phyloP scores from a whole-genome alignment of 202 grass and related monocot species.

The Dendrocalamus latiflorus region DNA sequence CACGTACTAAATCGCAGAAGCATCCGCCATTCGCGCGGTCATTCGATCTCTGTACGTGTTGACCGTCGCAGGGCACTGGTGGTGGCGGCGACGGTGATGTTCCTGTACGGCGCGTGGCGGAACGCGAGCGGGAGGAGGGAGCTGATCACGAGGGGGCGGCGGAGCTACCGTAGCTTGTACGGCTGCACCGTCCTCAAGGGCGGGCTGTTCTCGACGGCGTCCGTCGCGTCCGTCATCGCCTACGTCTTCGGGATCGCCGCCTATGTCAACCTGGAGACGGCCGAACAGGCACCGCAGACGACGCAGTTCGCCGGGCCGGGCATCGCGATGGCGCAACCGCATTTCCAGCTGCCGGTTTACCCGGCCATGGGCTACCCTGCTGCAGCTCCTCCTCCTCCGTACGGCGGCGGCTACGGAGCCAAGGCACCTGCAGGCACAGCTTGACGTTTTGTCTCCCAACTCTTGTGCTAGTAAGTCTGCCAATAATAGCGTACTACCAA shows the following conservation, averaged over 20 bases:
- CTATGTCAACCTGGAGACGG: background rate
- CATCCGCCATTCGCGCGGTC: background rate
- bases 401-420: background rate
- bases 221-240: background rate
- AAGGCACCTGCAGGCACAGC: background rate
- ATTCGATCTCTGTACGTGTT: background rate
- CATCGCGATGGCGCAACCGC: constrained; percentile 19
- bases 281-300: background rate
- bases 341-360: constrained; percentile 1
- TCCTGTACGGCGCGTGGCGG: no score
- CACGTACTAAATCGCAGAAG: background rate
- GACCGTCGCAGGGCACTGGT: no score
- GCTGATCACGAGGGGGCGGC: no score
- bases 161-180: no score
- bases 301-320: background rate
- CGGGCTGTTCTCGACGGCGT: constrained; percentile 18
- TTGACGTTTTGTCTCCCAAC: no score
- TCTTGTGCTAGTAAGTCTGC: no score
- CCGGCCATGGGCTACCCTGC: background rate
- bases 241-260: background rate
- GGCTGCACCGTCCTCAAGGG: background rate
- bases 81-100: no score
- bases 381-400: background rate
- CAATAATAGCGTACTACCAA: no score
- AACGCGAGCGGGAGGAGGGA: no score